Base-by-base conservation (phyloP, 2,329 filamentous ascomycete species). In the Thielaviopsis punctulata region DNA sequence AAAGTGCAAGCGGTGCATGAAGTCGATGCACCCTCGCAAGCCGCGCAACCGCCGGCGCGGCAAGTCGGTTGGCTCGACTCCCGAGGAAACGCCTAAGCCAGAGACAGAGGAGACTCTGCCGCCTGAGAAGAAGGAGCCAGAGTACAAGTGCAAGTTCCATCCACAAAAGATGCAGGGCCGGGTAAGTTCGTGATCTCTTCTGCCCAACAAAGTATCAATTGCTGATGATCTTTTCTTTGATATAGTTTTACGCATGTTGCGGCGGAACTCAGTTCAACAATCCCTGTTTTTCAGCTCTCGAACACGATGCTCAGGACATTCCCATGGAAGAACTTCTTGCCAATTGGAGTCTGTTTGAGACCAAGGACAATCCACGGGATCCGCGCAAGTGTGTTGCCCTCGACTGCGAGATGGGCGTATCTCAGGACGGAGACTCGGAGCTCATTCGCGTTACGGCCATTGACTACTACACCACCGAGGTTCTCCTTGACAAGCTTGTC, bases 331-430 rank as follows among this genome's bases (percentile, higher is more conserved):
- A 64, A 49, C 56, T 66, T 13, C 59, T 59, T 45, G 56, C 39
- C 10, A 59, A 60, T 36, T 64, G 62, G 62, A 44, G 22, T 13
- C 61, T 59, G 52, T 54, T 59, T 27, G 22, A 51, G 18, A 64
- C 60, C 10, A 39, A 44, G 6, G 10, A 48, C 2, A 33, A 22
- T n/a, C 33, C 41, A 3, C 22, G 30, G 6, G 44, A 54, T 39
- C 45, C 41, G 24, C 54, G 52, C 15, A 23, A 64, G 59, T 2
- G 53, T 22, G 67, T 77, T 2, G 71, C 68, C 0, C 61, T 79
- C 3, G 73, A 77, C 55, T 77, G 75, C 56, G 74, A 78, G 56
- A 77, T 77, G 72, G 73, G 74, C 15, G 67, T 64, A 0, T 62
- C 69, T 1, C 57, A 58, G 8, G 62, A 62, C 4, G 67, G 69